Evolutionary conservation across 2,329 filamentous ascomycete genomes (phyloP).

Genomic region (Apiospora saccharicola): DNA sequence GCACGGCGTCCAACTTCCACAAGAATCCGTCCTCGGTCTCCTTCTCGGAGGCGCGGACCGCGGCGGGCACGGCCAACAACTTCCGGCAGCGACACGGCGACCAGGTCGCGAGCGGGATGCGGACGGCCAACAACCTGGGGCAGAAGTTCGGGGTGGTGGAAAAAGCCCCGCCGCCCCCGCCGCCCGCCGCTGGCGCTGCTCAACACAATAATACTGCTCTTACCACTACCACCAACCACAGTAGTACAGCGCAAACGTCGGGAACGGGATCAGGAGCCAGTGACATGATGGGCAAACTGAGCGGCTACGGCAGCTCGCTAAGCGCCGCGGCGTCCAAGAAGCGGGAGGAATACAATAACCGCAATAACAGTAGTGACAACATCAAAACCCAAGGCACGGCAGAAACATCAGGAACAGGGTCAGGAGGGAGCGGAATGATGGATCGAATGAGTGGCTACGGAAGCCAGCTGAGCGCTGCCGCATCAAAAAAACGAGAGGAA

Average conservation of each 20-base stretch:
- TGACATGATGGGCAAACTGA: background rate
- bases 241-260: background rate
- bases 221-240: background rate
- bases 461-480: too few relatives aligned
- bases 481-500: too few relatives aligned
- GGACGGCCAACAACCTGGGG: slow-evolving; percentile 63
- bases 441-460: too few relatives aligned
- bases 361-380: background rate
- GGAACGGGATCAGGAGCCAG: background rate
- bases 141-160: slow-evolving; percentile 62
- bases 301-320: slow-evolving; percentile 10
- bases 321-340: background rate
- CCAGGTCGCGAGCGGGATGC: slow-evolving; percentile 67
- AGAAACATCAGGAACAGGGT: background rate
- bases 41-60: slow-evolving; percentile 62
- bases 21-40: slow-evolving; percentile 69
- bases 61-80: slow-evolving; percentile 69
- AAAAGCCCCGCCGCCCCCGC: background rate
- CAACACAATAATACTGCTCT: background rate
- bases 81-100: slow-evolving; percentile 76
- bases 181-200: background rate
- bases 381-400: background rate
- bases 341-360: too few relatives aligned
- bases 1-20: slow-evolving; percentile 65
- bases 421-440: background rate